Percentiles rank a stretch among this genome's conserved stretches.
These are phyloP conservation scores for Mycena floridula DNA, from an alignment of 768 basidiomycete genomes.

Conservation along the genomic window DNA sequence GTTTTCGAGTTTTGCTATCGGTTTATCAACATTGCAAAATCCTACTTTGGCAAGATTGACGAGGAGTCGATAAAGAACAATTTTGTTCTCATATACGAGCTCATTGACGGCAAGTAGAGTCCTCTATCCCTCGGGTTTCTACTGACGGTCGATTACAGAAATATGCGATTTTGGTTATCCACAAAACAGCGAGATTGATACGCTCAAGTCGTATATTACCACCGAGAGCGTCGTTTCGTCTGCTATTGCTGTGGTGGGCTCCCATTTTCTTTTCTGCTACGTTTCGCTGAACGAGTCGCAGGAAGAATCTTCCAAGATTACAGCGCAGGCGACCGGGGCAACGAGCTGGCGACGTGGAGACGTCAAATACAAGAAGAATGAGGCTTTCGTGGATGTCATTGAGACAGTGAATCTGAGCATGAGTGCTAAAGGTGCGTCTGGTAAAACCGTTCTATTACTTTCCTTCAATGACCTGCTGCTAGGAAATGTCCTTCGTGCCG, in stretches of 20 bases:
- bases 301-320: slow-evolving; percentile 98
- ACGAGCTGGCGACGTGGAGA: slow-evolving; percentile 94
- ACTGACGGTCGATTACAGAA: slow-evolving; percentile 35
- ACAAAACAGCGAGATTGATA: slow-evolving; percentile 98
- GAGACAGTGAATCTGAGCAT: slow-evolving; percentile 95
- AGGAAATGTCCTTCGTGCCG: slow-evolving; percentile 91
- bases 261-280: slow-evolving; percentile 3
- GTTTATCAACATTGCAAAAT: slow-evolving; percentile 89
- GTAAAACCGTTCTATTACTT: not conserved
- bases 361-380: slow-evolving; percentile 99
- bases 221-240: slow-evolving; percentile 92
- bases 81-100: slow-evolving; percentile 96
- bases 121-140: not conserved
- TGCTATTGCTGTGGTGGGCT: slow-evolving; percentile 76
- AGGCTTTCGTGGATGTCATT: slow-evolving; percentile 99
- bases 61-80: slow-evolving; percentile 99
- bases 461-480: not conserved
- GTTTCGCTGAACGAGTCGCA: too few species aligned
- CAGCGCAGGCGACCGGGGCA: slow-evolving; percentile 92
- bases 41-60: slow-evolving; percentile 98
- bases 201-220: slow-evolving; percentile 95
- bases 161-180: slow-evolving; percentile 99
- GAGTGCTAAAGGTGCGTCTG: slow-evolving; percentile 82
- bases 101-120: slow-evolving; percentile 77
- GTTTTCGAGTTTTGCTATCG: slow-evolving; percentile 98